Percentiles rank a stretch among this genome's conserved stretches.
Conservation (phyloP, 805 yeast species). For the Vanderwaltozyma verrucispora region DNA sequence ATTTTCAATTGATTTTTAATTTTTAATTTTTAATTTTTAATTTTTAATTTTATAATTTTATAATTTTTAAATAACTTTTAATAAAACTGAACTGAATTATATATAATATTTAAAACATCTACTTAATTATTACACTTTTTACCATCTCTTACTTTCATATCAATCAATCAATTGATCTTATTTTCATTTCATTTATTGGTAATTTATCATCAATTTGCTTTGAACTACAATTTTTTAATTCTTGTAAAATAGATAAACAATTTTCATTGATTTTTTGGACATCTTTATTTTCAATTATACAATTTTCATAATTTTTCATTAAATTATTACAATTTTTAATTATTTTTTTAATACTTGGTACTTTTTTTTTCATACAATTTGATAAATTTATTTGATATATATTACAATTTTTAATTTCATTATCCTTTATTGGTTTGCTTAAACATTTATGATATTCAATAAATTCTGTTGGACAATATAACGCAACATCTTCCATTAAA, state of each 20-base stretch:
- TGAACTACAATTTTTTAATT: conserved; percentile 55
- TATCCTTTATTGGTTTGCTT: conserved; percentile 36
- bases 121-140: neutral
- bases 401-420: conserved; percentile 41
- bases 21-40: too few relatives aligned
- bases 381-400: conserved; percentile 48
- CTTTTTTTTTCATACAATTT: conserved; percentile 50
- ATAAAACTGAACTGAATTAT: too few relatives aligned
- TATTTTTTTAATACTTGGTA: conserved; percentile 64
- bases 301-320: conserved; percentile 54
- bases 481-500: conserved; percentile 69
- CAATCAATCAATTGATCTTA: neutral
- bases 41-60: too few relatives aligned
- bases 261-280: conserved; percentile 32
- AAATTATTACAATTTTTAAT: conserved; percentile 48
- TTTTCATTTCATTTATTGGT: conserved; percentile 13
- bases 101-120: too few relatives aligned
- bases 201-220: conserved; percentile 10
- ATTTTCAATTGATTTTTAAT: neutral
- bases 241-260: conserved; percentile 44
- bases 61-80: too few relatives aligned
- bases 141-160: too few relatives aligned
- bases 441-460: conserved; percentile 67
- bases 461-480: conserved; percentile 64
- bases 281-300: conserved; percentile 40